Evolutionary conservation across 495 filamentous ascomycete genomes (phyloP), one percentile per base, ranked within the genome.

Genomic region (Penicillium canariense): DNA sequence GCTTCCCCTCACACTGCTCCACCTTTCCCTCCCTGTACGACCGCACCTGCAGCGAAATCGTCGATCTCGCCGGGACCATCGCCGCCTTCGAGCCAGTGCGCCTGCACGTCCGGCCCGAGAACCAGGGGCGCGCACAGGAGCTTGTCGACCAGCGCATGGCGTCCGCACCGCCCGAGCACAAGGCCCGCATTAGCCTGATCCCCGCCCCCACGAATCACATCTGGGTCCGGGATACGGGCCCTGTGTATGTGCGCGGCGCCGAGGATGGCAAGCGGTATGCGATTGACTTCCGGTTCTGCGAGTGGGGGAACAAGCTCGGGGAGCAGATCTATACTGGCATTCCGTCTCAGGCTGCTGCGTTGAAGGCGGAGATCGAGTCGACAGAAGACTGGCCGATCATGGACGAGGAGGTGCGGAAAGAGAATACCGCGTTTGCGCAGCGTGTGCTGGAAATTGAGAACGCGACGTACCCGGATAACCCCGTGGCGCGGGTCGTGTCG

Each of bases 191-290:
- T 23, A 47, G 45, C 1, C 54, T 70, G 11, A 54, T 69, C 34
- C 46, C 61, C 1, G 52, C 43, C 2, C 43, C 60, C 15, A 70
- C 64, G 18, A 72, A 70, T 51, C 68, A 72, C 56, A 48, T 58
- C 60, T 72, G 69, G 69, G 65, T 71, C 25, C 63, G 69, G 30
- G 69, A 72, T 46, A 72, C 68, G 2, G 69, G 67, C 0, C 69
- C 69, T 14, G 64, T 70, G 11, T 72, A 71, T 48, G 64, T 71
- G 17, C 64, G 57, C 38, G 47, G 53, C n/a, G 51, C 43, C 5
- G 50, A 59, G 7, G 51, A 62, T 36, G 12, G 42, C 5, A 38
- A 48, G 17, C 63, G 68, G 5, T 60, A 58, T 26, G 69, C 68
- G 10, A 56, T 72, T 9, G 60, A 72, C 47, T 72, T 72, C 39